Conservation (phyloP, 208 protist genomes). For the Trypanosoma boissoni region DNA sequence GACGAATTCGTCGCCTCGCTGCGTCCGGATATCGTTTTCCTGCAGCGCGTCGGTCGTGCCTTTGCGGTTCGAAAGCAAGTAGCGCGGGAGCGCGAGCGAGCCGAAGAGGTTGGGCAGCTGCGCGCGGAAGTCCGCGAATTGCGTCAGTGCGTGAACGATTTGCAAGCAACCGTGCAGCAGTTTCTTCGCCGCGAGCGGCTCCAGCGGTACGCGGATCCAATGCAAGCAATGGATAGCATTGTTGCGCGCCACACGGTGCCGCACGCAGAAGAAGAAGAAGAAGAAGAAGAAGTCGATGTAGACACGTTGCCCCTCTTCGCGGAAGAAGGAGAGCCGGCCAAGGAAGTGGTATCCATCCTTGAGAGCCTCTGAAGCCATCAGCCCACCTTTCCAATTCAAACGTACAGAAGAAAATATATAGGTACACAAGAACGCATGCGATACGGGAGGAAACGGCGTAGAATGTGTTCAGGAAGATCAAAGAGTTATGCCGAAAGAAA, state of each 20-base stretch:
- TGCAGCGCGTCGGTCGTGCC: constrained; percentile 51
- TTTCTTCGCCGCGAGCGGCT: constrained; percentile 28
- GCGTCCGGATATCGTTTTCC: constrained; percentile 23
- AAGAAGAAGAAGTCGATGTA: constrained; percentile 16
- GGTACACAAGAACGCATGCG: background rate
- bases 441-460: background rate
- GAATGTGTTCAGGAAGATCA: background rate
- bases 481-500: background rate
- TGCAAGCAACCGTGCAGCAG: constrained; percentile 37
- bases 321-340: too few species aligned
- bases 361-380: too few species aligned
- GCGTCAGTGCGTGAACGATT: constrained; percentile 13
- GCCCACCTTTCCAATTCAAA: too few species aligned
- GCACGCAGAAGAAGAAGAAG: background rate
- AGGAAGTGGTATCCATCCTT: too few species aligned
- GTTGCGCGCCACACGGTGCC: constrained; percentile 17
- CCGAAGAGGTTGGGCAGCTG: constrained; percentile 17
- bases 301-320: background rate
- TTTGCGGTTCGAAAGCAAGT: constrained; percentile 24
- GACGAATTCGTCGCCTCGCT: constrained; percentile 47
- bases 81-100: background rate
- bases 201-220: constrained; percentile 29
- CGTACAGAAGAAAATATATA: too few species aligned
- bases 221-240: constrained; percentile 48
- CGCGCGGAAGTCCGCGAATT: constrained; percentile 24